phyloP scores from a whole-genome alignment of 768 basidiomycete genomes.

The Xerocomellus chrysenteron region DNA sequence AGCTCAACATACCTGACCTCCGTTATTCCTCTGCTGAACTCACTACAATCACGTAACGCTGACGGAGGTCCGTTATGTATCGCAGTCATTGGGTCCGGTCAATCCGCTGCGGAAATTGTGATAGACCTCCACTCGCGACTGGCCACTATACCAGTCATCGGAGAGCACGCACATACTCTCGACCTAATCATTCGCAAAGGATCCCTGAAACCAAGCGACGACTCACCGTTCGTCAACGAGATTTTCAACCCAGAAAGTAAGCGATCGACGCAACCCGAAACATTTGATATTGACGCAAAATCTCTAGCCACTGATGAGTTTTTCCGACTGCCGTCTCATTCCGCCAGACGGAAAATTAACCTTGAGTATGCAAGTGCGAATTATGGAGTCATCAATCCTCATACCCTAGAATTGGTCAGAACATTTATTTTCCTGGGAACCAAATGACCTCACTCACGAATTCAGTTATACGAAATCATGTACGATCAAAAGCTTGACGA shows the following conservation, averaged over 20 bases:
- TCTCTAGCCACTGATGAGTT: conserved; percentile 40
- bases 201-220: conserved; percentile 50
- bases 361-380: conserved; percentile 51
- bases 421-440: neutral
- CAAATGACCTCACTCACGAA: neutral
- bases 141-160: conserved; percentile 27
- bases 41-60: conserved; percentile 17
- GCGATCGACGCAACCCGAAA: conserved; percentile 10
- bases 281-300: neutral
- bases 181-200: conserved; percentile 54
- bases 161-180: conserved; percentile 36
- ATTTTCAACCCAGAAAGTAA: conserved; percentile 50
- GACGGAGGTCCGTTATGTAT: conserved; percentile 35
- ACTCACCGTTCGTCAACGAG: conserved; percentile 53
- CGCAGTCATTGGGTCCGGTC: conserved; percentile 49
- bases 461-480: conserved; percentile 48
- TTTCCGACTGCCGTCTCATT: conserved; percentile 39
- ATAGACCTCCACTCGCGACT: conserved; percentile 44
- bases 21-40: conserved; percentile 36
- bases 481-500: conserved; percentile 51
- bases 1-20: conserved; percentile 44
- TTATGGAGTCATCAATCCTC: conserved; percentile 53
- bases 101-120: conserved; percentile 48
- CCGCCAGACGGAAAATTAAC: conserved; percentile 35
- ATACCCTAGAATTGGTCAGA: conserved; percentile 43